Evolutionary conservation across 1,139 yeast species (phyloP).

Genomic region (Ashbya aceris): DNA sequence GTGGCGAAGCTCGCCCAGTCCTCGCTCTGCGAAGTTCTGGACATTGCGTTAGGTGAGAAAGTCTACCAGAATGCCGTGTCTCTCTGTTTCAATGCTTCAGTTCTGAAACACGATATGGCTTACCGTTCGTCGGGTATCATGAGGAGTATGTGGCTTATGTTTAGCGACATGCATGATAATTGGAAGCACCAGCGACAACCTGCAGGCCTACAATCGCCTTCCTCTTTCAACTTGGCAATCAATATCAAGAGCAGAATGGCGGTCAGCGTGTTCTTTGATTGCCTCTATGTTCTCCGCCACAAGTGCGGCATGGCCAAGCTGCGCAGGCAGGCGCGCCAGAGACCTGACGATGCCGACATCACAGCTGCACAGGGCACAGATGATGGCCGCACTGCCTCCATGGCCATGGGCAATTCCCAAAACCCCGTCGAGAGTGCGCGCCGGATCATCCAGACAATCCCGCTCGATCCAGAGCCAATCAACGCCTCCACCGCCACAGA

Average conservation of each 20-base stretch:
- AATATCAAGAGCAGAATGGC: slow-evolving; percentile 76
- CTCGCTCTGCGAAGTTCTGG: slow-evolving; percentile 54
- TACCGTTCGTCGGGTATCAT: slow-evolving; percentile 88
- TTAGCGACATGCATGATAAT: slow-evolving; percentile 36
- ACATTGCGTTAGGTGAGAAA: slow-evolving; percentile 61
- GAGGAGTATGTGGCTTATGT: slow-evolving; percentile 89
- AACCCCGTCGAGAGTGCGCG: slow-evolving; percentile 66
- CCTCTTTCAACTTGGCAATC: slow-evolving; percentile 35
- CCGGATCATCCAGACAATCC: slow-evolving; percentile 64
- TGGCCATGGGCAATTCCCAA: slow-evolving; percentile 38
- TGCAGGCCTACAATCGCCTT: not conserved
- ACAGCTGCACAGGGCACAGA: slow-evolving; percentile 18
- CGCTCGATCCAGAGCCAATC: slow-evolving; percentile 75
- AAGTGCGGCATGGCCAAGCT: slow-evolving; percentile 77
- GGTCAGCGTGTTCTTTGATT: slow-evolving; percentile 87
- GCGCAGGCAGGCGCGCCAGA: slow-evolving; percentile 23
- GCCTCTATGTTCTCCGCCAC: slow-evolving; percentile 72
- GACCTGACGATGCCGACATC: slow-evolving; percentile 12
- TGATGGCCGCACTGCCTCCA: slow-evolving; percentile 25
- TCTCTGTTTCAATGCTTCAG: slow-evolving; percentile 69
- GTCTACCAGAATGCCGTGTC: slow-evolving; percentile 63
- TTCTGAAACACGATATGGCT: slow-evolving; percentile 84
- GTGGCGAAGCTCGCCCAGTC: slow-evolving; percentile 75
- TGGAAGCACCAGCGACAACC: slow-evolving; percentile 24
- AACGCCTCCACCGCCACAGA: slow-evolving; percentile 25